These are phyloP conservation scores for Lachnellula occidentalis DNA, from an alignment of 2,329 filamentous ascomycete genomes.

Conservation along the genomic window DNA sequence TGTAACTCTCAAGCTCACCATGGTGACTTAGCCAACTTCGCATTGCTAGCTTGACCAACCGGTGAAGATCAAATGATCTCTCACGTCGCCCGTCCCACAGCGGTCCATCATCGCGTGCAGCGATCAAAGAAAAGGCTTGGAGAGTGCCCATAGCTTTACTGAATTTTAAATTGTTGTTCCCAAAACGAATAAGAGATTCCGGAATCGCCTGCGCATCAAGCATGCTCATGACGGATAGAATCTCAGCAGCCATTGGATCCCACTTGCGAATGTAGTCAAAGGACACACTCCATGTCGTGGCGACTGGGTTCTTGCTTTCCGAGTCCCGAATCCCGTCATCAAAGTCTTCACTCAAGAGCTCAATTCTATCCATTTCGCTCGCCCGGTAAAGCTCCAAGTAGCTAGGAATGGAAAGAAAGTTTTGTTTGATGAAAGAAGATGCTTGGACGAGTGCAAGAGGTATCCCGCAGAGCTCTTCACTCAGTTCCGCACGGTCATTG, in stretches of 20 bases:
- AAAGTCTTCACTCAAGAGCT: slow-evolving; percentile 4
- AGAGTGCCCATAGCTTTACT: slow-evolving; percentile 33
- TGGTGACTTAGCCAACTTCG: slow-evolving; percentile 17
- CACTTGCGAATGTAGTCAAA: slow-evolving; percentile 9
- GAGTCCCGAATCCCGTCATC: not conserved
- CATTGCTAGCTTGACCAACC: slow-evolving; percentile 18
- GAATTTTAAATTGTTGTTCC: slow-evolving; percentile 14
- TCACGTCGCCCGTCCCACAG: too few species aligned
- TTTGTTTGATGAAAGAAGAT: slow-evolving; percentile 7
- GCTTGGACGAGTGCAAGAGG: slow-evolving; percentile 16
- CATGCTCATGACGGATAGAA: slow-evolving; percentile 17
- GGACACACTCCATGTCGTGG: slow-evolving; percentile 10
- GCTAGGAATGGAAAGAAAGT: not conserved
- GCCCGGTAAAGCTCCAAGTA: slow-evolving; percentile 6
- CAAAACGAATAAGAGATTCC: slow-evolving; percentile 5
- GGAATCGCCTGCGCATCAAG: slow-evolving; percentile 20
- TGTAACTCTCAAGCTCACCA: slow-evolving; percentile 1
- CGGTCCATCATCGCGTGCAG: too few species aligned
- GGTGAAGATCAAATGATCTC: too few species aligned
- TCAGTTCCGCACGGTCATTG: not conserved
- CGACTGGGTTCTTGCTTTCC: slow-evolving; percentile 4
- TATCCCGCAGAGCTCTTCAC: slow-evolving; percentile 4
- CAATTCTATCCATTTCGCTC: slow-evolving; percentile 1
- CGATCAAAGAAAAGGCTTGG: slow-evolving; percentile 30
- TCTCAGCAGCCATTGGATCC: slow-evolving; percentile 11